Evolutionary conservation across 352 stramenopile species (phyloP).

Genomic region (Globisporangium okanoganense): DNA sequence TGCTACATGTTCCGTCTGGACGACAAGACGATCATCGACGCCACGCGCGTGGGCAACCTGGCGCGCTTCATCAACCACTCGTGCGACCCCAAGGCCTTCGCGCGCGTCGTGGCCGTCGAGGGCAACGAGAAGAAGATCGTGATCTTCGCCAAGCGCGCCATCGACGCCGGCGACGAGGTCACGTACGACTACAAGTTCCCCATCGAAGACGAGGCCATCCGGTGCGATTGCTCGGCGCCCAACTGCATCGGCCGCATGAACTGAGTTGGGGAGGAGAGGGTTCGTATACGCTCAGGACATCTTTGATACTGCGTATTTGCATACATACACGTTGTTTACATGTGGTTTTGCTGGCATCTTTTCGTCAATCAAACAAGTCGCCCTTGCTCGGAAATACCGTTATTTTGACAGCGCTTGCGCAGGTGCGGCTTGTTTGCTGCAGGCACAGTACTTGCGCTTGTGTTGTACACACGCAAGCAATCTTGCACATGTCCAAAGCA

Average conservation of each 20-base stretch:
- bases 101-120: constrained; percentile 85
- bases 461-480: too few relatives aligned
- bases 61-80: constrained; percentile 97
- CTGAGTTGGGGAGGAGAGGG: constrained; percentile 36
- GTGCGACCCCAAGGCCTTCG: constrained; percentile 93
- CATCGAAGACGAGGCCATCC: constrained; percentile 93
- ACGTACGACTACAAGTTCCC: constrained; percentile 98
- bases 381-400: too few relatives aligned
- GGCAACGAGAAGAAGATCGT: constrained; percentile 94
- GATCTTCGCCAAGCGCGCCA: constrained; percentile 91
- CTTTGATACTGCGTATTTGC: neutral
- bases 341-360: too few relatives aligned
- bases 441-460: too few relatives aligned
- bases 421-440: too few relatives aligned
- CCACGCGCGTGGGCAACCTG: constrained; percentile 90
- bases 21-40: constrained; percentile 93
- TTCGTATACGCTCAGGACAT: neutral
- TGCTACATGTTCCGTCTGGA: constrained; percentile 99
- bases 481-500: too few relatives aligned
- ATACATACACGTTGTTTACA: too few relatives aligned
- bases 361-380: too few relatives aligned
- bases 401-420: too few relatives aligned
- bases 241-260: constrained; percentile 96
- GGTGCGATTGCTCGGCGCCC: constrained; percentile 90
- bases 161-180: constrained; percentile 91